Evolutionary conservation across 1,284 basidiomycete species (phyloP).

Genomic region (Trichosporon sp.): DNA sequence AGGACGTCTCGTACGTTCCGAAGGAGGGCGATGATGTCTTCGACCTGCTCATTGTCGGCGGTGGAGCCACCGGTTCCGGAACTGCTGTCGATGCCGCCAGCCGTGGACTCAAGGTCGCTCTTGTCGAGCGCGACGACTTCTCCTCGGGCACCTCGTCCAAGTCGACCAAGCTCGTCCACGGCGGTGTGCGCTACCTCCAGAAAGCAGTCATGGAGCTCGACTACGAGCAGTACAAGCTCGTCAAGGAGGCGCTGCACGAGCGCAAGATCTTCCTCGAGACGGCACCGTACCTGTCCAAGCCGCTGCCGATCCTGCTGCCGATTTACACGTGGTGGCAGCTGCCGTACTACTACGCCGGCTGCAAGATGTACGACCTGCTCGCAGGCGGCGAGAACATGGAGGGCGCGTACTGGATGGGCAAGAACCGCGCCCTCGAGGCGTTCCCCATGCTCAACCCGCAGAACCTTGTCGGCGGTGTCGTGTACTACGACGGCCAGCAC

Average conservation of each 20-base stretch:
- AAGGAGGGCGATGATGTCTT: constrained; percentile 58
- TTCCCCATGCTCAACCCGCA: constrained; percentile 89
- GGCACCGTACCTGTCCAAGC: constrained; percentile 84
- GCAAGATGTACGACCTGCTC: constrained; percentile 93
- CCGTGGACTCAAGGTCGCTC: constrained; percentile 82
- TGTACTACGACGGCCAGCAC: constrained; percentile 98
- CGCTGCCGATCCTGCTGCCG: constrained; percentile 62
- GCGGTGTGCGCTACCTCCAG: constrained; percentile 93
- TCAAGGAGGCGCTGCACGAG: constrained; percentile 87
- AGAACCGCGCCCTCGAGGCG: constrained; percentile 72
- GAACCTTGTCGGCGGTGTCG: constrained; percentile 85
- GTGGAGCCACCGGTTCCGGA: constrained; percentile 88
- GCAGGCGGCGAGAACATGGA: constrained; percentile 98
- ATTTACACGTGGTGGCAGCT: constrained; percentile 82
- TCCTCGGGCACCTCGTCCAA: constrained; percentile 91
- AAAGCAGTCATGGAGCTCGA: constrained; percentile 95
- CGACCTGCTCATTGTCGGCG: constrained; percentile 78
- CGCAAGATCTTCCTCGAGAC: constrained; percentile 90
- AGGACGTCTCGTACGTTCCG: constrained; percentile 20
- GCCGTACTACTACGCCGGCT: constrained; percentile 92
- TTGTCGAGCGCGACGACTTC: constrained; percentile 93
- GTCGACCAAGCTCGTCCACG: constrained; percentile 95
- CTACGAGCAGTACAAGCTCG: constrained; percentile 93
- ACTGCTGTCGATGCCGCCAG: constrained; percentile 90
- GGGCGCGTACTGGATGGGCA: constrained; percentile 86